These are phyloP conservation scores for Scortechinia acanthostroma DNA, from an alignment of 2,329 filamentous ascomycete species.

Conservation along the genomic window DNA sequence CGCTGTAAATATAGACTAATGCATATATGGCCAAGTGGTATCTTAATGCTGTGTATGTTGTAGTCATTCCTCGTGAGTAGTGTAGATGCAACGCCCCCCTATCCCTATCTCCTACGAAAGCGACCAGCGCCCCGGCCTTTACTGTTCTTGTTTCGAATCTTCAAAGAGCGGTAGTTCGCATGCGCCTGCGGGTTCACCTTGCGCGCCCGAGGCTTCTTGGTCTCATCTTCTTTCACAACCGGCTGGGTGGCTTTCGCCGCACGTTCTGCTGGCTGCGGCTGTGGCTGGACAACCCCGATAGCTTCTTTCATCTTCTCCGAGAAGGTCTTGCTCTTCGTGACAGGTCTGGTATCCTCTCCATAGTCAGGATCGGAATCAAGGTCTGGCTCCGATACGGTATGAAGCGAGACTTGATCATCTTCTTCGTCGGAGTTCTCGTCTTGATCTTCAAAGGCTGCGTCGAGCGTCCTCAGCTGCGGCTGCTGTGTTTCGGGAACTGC, in stretches of 20 bases:
- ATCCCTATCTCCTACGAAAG: not conserved
- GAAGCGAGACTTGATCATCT: not conserved
- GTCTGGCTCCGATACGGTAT: constrained; percentile 11
- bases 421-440: not conserved
- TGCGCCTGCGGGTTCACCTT: constrained; percentile 34
- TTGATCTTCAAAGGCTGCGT: constrained; percentile 3
- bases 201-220: constrained; percentile 10
- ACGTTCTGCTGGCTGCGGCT: constrained; percentile 8
- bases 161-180: constrained; percentile 36
- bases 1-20: too few species aligned
- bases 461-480: too few species aligned
- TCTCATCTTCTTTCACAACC: constrained; percentile 12
- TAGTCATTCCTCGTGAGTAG: constrained; percentile 3
- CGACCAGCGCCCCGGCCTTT: constrained; percentile 7
- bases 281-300: constrained; percentile 11
- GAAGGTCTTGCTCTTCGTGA: constrained; percentile 16
- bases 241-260: constrained; percentile 7
- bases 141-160: constrained; percentile 28
- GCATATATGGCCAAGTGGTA: too few species aligned
- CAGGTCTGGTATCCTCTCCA: constrained; percentile 10
- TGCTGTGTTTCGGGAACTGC: constrained; percentile 12
- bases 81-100: too few species aligned
- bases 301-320: constrained; percentile 24
- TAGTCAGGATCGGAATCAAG: constrained; percentile 14
- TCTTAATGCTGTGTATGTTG: too few species aligned